Percentiles rank a stretch among this genome's conserved stretches.
Conservation (phyloP, 805 yeast species). For the Yarrowia sp. region DNA sequence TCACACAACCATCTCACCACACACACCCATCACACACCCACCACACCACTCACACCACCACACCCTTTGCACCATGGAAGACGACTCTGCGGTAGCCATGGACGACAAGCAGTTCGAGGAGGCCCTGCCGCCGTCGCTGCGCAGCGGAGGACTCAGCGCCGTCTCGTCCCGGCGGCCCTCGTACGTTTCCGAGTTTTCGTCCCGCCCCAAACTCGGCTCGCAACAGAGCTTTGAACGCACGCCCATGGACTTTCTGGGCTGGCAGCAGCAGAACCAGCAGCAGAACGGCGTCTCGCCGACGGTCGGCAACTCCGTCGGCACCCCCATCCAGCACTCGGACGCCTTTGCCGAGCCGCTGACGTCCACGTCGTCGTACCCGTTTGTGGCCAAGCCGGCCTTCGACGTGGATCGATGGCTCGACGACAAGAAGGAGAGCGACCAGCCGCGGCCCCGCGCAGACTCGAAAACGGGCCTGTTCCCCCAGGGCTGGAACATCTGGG, state of each 20-base stretch:
- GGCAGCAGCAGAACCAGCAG: constrained; percentile 15
- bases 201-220: constrained; percentile 44
- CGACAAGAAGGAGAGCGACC: constrained; percentile 14
- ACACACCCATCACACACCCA: too few relatives aligned
- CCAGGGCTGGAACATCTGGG: constrained; percentile 39
- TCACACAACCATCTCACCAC: neutral
- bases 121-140: constrained; percentile 40
- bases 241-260: constrained; percentile 37
- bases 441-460: constrained; percentile 23
- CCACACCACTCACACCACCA: neutral
- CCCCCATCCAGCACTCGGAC: constrained; percentile 22
- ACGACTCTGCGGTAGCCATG: constrained; percentile 38
- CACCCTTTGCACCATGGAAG: constrained; percentile 9
- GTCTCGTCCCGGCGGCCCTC: constrained; percentile 69
- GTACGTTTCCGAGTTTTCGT: constrained; percentile 67
- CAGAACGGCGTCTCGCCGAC: neutral
- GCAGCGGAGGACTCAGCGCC: constrained; percentile 60
- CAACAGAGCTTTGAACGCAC: constrained; percentile 33
- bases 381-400: constrained; percentile 33
- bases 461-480: constrained; percentile 30
- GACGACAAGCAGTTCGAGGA: constrained; percentile 38
- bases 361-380: constrained; percentile 38
- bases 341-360: constrained; percentile 38
- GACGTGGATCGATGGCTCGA: constrained; percentile 36
- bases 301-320: neutral